phyloP scores from a whole-genome alignment of 2,329 filamentous ascomycete genomes.

The Camillea tinctor region DNA sequence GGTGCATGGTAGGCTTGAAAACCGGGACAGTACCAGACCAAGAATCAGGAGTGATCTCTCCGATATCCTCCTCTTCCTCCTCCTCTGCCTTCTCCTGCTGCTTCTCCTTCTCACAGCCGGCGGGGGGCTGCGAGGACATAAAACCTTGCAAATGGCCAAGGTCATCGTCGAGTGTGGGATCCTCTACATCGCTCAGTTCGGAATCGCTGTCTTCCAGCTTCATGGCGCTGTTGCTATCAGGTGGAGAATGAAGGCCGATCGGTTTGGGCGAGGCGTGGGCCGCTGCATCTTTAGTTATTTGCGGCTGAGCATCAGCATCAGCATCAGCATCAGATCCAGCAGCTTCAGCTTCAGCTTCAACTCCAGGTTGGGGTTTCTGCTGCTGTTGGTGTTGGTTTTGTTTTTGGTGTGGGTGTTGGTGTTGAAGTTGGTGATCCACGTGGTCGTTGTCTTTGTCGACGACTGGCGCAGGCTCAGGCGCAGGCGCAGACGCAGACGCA shows the following conservation, averaged over 20 bases:
- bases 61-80: conserved; percentile 64
- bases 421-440: conserved; percentile 7
- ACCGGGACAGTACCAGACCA: conserved; percentile 91
- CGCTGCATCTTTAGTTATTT: conserved; percentile 21
- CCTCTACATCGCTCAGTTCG: conserved; percentile 64
- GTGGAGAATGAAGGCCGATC: conserved; percentile 59
- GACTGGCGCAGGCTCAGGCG: conserved; percentile 23
- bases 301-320: conserved; percentile 8
- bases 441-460: conserved; percentile 26
- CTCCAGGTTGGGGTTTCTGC: too few relatives aligned
- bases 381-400: too few relatives aligned
- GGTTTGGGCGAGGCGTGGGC: conserved; percentile 40
- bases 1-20: conserved; percentile 91
- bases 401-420: too few relatives aligned
- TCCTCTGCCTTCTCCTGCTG: conserved; percentile 40
- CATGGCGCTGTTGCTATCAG: conserved; percentile 60
- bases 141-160: conserved; percentile 10
- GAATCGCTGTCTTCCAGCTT: conserved; percentile 60
- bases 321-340: conserved; percentile 6
- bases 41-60: conserved; percentile 79
- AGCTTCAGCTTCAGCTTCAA: not conserved
- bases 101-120: conserved; percentile 16
- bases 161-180: conserved; percentile 39
- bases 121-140: conserved; percentile 6
- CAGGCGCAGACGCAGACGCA: conserved; percentile 37